Evolutionary conservation across 139 green algal species (phyloP).

Genomic region (Chlamydomonas sphaeroides): DNA sequence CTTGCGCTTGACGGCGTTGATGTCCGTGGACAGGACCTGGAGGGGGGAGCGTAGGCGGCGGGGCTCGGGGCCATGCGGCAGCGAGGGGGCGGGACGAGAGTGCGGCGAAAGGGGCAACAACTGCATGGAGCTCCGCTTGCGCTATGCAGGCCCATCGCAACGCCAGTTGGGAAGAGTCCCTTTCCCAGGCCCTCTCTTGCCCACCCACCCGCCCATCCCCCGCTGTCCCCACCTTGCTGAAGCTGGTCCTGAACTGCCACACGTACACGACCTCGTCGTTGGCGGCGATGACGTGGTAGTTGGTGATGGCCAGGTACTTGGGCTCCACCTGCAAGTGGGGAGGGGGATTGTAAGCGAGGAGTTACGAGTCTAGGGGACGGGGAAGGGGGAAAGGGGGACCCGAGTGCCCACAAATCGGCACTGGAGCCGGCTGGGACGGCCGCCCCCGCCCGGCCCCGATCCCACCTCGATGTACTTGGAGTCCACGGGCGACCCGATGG

Average conservation of each 20-base stretch:
- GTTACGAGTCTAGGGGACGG: too few relatives aligned
- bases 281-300: slow-evolving; percentile 66
- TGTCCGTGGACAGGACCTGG: slow-evolving; percentile 59
- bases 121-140: too few relatives aligned
- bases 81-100: too few relatives aligned
- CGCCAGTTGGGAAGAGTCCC: too few relatives aligned
- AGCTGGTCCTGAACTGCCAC: slow-evolving; percentile 73
- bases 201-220: not conserved
- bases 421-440: too few relatives aligned
- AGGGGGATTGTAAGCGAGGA: not conserved
- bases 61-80: not conserved
- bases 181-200: not conserved
- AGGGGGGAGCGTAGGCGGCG: not conserved
- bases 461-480: slow-evolving; percentile 73
- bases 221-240: slow-evolving; percentile 47
- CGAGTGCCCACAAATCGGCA: too few relatives aligned
- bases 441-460: too few relatives aligned
- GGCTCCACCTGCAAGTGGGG: slow-evolving; percentile 52
- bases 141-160: too few relatives aligned
- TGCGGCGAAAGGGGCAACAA: too few relatives aligned
- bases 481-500: slow-evolving; percentile 85
- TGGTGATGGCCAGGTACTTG: slow-evolving; percentile 63
- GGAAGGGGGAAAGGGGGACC: not conserved
- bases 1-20: slow-evolving; percentile 59
- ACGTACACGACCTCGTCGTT: slow-evolving; percentile 75